Evolutionary conservation across 2,329 filamentous ascomycete genomes (phyloP), one percentile per base, ranked within the genome.

Genomic region (Aspergillus sp.): DNA sequence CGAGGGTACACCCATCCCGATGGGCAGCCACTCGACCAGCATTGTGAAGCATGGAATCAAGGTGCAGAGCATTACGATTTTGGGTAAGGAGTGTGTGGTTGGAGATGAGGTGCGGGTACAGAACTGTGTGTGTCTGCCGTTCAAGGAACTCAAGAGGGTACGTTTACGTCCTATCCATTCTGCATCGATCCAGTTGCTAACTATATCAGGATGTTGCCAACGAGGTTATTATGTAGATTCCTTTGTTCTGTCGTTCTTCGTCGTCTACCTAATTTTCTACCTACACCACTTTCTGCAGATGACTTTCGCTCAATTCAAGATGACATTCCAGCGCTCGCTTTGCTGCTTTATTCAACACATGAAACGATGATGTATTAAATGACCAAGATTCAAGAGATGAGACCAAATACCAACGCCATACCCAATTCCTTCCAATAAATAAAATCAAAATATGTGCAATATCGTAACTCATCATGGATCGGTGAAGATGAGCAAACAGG

Each of bases 11-110:
- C 90, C 91, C 1, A 94, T 87, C 13, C 86, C 90, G 0, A 83
- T 88, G 47, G 84, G 80, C 45, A 95, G 86, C 75, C 91, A 97
- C 74, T 87, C 83, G 46, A 97, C 91, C 12, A 95, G 86, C 72
- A 90, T 97, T 61, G 79, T 97, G 70, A 97, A 96, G 82, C 95
- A 96, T 63, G 93, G 93, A 45, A 84, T 97, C 71, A 97, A 97
- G 78, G 93, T 98, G 45, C 93, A 97, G 78, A 95, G 89, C 70
- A 93, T 97, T 65, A 97, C 91, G 42, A 98, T 97, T 58, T 72
- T 98, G 53, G 91, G 91, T 66, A 96, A 97, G 78, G 93, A 98
- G 71, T 97, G 91, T 64, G 82, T 78, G 48, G 93, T 97, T 25
- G 90, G 86, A 3, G 93, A 98, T 61, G 93, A 97, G 72, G 85